These are phyloP conservation scores for Lecanicillium sp. DNA, from an alignment of 2,329 filamentous ascomycete genomes.

Conservation along the genomic window DNA sequence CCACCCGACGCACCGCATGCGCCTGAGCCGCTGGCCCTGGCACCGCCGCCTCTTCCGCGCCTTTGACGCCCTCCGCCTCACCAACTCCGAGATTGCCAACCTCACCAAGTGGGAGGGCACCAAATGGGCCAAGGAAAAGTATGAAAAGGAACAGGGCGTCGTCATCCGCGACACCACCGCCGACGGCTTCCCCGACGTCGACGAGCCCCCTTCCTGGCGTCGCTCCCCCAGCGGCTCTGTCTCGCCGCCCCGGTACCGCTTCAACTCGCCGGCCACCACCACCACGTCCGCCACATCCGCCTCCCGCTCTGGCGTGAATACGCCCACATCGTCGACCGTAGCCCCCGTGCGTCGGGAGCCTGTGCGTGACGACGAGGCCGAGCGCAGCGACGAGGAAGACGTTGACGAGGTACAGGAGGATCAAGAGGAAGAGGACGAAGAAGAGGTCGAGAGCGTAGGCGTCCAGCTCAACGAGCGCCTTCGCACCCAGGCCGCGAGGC, in stretches of 20 bases:
- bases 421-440: conserved; percentile 21
- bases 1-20: conserved; percentile 63
- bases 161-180: conserved; percentile 63
- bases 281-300: no score
- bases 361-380: conserved; percentile 5
- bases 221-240: conserved; percentile 5
- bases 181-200: conserved; percentile 58
- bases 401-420: conserved; percentile 22
- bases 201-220: conserved; percentile 33
- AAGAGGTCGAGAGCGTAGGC: conserved; percentile 45
- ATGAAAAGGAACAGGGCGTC: conserved; percentile 66
- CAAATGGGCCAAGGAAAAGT: conserved; percentile 74
- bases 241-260: conserved; percentile 4
- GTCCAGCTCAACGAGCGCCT: conserved; percentile 57
- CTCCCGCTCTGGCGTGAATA: no score
- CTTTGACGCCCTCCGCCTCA: conserved; percentile 63
- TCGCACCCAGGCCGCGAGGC: conserved; percentile 53
- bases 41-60: conserved; percentile 69
- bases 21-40: conserved; percentile 70
- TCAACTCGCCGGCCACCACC: background rate
- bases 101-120: conserved; percentile 80
- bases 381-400: conserved; percentile 13
- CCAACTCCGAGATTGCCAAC: conserved; percentile 59
- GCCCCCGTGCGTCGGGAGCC: no score
- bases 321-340: no score